Evolutionary conservation across 202 grass and related monocot species (phyloP).

Genomic region (Tripidium arundinaceum): DNA sequence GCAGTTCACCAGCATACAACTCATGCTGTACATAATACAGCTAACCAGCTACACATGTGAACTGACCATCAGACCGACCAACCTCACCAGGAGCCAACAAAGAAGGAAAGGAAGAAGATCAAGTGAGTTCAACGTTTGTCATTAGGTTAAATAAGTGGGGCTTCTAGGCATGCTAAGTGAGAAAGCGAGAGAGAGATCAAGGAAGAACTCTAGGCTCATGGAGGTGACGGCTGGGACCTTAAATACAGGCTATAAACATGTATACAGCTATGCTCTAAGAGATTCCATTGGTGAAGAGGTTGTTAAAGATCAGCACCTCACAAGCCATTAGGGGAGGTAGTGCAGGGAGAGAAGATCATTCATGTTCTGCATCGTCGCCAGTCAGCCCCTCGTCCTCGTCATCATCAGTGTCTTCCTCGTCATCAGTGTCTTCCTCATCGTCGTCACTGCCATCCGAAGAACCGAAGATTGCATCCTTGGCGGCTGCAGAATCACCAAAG

Average conservation of each 20-base stretch:
- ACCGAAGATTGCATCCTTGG: constrained; percentile 53
- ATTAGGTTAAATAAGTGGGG: constrained; percentile 34
- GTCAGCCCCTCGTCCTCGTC: constrained; percentile 31
- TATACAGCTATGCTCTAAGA: constrained; percentile 63
- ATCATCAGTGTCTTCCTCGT: constrained; percentile 25
- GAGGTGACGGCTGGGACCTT: constrained; percentile 29
- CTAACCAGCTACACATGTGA: constrained; percentile 24
- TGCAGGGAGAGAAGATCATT: constrained; percentile 32
- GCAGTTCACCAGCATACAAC: constrained; percentile 37
- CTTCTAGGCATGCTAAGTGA: constrained; percentile 25
- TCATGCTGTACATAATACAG: constrained; percentile 32
- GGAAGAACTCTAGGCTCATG: constrained; percentile 32
- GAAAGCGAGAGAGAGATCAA: background rate
- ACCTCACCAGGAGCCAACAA: constrained; percentile 19
- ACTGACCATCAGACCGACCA: constrained; percentile 17
- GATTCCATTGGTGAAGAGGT: constrained; percentile 24
- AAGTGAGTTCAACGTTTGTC: constrained; percentile 26
- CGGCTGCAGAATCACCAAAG: constrained; percentile 31
- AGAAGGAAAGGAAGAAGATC: constrained; percentile 1
- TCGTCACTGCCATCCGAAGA: constrained; percentile 41
- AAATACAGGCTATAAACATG: constrained; percentile 62
- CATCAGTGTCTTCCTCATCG: constrained; percentile 23
- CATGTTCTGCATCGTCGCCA: constrained; percentile 27
- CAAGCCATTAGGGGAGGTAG: constrained; percentile 40
- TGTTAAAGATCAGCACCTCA: constrained; percentile 44